These are phyloP conservation scores for Debaryomyces singareniensis DNA, from an alignment of 1,139 yeast genomes.

Conservation along the genomic window DNA sequence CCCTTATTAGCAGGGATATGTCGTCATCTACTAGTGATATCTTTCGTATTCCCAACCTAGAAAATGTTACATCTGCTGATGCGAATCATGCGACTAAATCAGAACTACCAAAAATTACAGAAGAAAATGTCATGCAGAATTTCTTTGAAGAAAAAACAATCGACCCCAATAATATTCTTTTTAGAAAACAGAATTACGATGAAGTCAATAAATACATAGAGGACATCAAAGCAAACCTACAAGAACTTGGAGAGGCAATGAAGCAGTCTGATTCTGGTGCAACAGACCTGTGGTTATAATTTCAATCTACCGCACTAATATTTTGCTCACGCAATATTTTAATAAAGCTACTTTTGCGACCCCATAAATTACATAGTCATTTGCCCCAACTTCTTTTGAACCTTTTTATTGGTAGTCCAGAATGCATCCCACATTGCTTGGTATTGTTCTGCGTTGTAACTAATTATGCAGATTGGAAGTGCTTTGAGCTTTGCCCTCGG, in stretches of 20 bases:
- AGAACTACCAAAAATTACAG: slow-evolving; percentile 4
- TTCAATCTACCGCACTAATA: neutral
- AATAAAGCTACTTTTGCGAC: too few relatives aligned
- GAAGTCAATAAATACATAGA: slow-evolving; percentile 32
- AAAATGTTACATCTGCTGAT: slow-evolving; percentile 16
- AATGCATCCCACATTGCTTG: too few relatives aligned
- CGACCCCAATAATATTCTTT: slow-evolving; percentile 9
- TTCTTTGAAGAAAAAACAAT: slow-evolving; percentile 15
- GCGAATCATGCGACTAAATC: slow-evolving; percentile 1
- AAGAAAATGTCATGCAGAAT: slow-evolving; percentile 10
- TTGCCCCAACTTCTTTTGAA: too few relatives aligned
- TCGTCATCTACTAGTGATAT: slow-evolving; percentile 7
- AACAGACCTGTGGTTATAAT: slow-evolving; percentile 26
- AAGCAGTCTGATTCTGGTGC: slow-evolving; percentile 35
- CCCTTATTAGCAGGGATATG: slow-evolving; percentile 42
- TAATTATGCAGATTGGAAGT: too few relatives aligned
- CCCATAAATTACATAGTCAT: too few relatives aligned
- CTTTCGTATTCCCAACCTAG: slow-evolving; percentile 11
- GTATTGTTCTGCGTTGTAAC: too few relatives aligned
- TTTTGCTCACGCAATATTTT: too few relatives aligned
- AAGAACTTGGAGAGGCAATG: slow-evolving; percentile 34
- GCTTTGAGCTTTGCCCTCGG: too few relatives aligned
- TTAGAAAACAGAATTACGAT: slow-evolving; percentile 30
- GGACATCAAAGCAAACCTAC: slow-evolving; percentile 27
- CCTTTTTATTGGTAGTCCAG: too few relatives aligned